Evolutionary conservation across 2,329 filamentous ascomycete genomes (phyloP), one percentile per base, ranked within the genome.

Genomic region (Phialocephala subalpina): DNA sequence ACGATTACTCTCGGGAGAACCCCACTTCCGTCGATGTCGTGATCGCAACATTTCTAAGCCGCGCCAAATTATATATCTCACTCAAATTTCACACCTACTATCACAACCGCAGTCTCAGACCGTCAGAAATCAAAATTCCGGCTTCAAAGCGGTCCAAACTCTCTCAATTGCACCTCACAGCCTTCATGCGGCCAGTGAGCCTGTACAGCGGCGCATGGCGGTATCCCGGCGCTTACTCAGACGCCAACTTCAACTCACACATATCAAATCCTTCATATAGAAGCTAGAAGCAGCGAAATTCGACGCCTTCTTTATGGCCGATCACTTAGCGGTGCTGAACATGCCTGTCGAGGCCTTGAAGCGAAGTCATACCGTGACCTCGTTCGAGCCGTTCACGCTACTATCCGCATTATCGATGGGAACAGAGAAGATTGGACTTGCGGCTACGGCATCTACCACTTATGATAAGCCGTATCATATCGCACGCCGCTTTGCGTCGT

Each of bases 391-490:
- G 0, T 74, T 91, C 3, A 82, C 84, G 0, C 81, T 88, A 1
- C 81, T 91, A 0, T 83, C 87, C 2, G 87, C 88, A 2, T 90
- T 91, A 87, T 88, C 88, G 0, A 87, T 87, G 0, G 88, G 81
- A 0, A 91, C 89, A 0, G 83, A 85, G 69, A 89, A 82, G 66
- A 83, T 92, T 20, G 86, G 84, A 0, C 90, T 91, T 65, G 88
- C 88, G 0, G 86, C 91, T 0, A 91, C 89, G 0, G 84, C 88
- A 0, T 85, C 86, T 1, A 90, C 89, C 0, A 90, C 87, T 0
- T 91, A 91, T 65, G 89, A 91, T 74, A 84, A 88, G 74, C 89
- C 89, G 0, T 91, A 90, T 72, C 86, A 90, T 72, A 79, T 91
- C 20, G 89, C 89, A 0, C 77, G 89, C n/a, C 78, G 88, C 18